Evolutionary conservation across 192 early-diverging fungal species (phyloP).

Genomic region (Coemansia sp.): DNA sequence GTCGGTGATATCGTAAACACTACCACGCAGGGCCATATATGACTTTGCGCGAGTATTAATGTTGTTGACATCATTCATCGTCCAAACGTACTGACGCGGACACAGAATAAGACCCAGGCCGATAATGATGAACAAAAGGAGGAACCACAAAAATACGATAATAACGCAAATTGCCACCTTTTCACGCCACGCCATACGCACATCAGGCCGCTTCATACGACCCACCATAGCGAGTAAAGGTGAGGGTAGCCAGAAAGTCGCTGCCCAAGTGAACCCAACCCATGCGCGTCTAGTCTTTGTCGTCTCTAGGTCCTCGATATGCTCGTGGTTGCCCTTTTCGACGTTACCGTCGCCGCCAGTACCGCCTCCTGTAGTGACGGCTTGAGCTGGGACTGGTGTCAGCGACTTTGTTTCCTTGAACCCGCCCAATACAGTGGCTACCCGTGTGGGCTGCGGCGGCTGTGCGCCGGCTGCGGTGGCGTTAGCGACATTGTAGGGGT

Average conservation of each 20-base stretch:
- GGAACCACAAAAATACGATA: constrained; percentile 79
- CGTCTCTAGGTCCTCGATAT: constrained; percentile 43
- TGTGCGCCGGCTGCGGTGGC: constrained; percentile 8
- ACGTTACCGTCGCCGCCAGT: constrained; percentile 52
- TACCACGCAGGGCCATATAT: constrained; percentile 69
- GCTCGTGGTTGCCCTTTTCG: constrained; percentile 48
- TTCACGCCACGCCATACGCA: constrained; percentile 97
- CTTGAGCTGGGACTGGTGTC: constrained; percentile 7
- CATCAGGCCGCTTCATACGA: constrained; percentile 87
- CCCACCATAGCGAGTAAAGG: constrained; percentile 29
- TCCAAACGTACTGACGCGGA: constrained; percentile 72
- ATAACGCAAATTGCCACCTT: constrained; percentile 86
- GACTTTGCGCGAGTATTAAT: constrained; percentile 57
- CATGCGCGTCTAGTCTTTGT: constrained; percentile 30
- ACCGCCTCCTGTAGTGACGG: constrained; percentile 26
- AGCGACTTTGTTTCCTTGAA: constrained; percentile 28
- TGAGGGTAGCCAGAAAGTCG: constrained; percentile 43
- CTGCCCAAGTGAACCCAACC: constrained; percentile 37
- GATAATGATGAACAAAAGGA: constrained; percentile 87
- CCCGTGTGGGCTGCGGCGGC: constrained; percentile 4
- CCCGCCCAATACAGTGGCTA: constrained; percentile 24
- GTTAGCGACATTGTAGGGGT: constrained; percentile 9
- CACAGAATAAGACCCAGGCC: constrained; percentile 75
- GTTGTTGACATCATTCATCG: constrained; percentile 62
- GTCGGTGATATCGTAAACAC: constrained; percentile 75